These are phyloP conservation scores for Rhizopogon vulgaris DNA, from an alignment of 768 basidiomycete species.

Conservation along the genomic window DNA sequence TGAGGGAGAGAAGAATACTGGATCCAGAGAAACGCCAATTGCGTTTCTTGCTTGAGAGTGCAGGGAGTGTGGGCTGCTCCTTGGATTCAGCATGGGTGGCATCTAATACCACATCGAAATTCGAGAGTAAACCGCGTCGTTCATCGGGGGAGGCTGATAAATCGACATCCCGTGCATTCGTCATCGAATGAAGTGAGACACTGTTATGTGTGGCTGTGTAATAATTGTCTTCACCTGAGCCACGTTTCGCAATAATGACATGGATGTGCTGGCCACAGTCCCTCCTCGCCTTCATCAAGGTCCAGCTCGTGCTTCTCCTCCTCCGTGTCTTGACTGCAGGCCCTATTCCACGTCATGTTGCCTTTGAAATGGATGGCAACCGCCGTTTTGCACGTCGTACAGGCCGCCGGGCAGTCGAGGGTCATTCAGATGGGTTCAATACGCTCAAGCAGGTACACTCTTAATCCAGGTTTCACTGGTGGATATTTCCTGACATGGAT, in stretches of 20 bases:
- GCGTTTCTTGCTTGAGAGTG: conserved; percentile 1
- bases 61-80: background rate
- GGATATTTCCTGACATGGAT: background rate
- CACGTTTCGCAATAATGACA: background rate
- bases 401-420: conserved; percentile 61
- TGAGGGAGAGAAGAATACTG: conserved; percentile 9
- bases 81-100: background rate
- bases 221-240: background rate
- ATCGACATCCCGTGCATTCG: background rate
- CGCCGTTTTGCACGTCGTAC: conserved; percentile 76
- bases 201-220: background rate
- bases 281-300: conserved; percentile 11
- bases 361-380: conserved; percentile 98
- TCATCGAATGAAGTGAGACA: background rate
- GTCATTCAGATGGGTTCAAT: conserved; percentile 81
- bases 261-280: conserved; percentile 1
- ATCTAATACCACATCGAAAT: conserved; percentile 4
- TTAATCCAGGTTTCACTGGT: background rate
- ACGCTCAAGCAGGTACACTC: conserved; percentile 68
- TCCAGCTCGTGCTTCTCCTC: conserved; percentile 35
- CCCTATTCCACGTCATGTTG: conserved; percentile 84
- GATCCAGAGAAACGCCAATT: conserved; percentile 11
- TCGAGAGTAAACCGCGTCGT: conserved; percentile 15
- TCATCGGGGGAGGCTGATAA: conserved; percentile 10
- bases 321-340: conserved; percentile 70